Conservation (phyloP, 768 basidiomycete genomes). For the Thelephora ganbajun region DNA sequence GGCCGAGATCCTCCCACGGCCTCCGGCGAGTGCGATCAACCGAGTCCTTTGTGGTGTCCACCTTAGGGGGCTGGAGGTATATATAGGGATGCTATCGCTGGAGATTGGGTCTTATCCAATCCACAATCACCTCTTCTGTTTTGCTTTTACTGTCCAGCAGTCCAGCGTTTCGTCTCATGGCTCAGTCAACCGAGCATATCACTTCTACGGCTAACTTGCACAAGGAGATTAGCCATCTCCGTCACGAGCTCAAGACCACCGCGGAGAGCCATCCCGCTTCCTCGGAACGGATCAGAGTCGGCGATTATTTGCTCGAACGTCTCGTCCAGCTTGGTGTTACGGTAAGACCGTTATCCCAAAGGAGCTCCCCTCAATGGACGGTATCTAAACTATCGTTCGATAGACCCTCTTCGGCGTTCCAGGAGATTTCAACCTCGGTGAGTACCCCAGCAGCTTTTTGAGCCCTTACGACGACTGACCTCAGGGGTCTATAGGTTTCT, state of each 20-base stretch:
- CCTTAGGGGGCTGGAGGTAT: no score
- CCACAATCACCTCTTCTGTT: no score
- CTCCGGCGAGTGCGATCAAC: no score
- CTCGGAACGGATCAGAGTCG: slow-evolving; percentile 32
- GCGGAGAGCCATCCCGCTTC: slow-evolving; percentile 17
- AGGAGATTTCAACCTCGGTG: slow-evolving; percentile 74
- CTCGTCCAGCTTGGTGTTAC: slow-evolving; percentile 52
- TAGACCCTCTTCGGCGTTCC: slow-evolving; percentile 78
- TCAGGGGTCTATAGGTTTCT: slow-evolving; percentile 20
- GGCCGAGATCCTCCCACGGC: no score
- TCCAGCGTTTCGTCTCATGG: no score
- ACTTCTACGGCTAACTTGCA: slow-evolving; percentile 18
- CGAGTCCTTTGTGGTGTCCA: no score
- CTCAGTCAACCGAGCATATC: no score
- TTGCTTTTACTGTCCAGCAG: no score
- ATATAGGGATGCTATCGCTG: no score
- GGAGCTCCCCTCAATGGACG: not conserved
- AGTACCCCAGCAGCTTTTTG: slow-evolving; percentile 1
- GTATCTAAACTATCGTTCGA: slow-evolving; percentile 3
- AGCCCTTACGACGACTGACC: not conserved
- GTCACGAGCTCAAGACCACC: slow-evolving; percentile 27
- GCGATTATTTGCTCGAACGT: slow-evolving; percentile 47
- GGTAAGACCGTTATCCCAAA: slow-evolving; percentile 19
- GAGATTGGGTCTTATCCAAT: no score
- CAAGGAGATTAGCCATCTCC: slow-evolving; percentile 32